A percentile compares a stretch with the other conserved stretches of the same genome.
Conservation (phyloP, 2,329 filamentous ascomycete species). For the Simplicillium sp. region DNA sequence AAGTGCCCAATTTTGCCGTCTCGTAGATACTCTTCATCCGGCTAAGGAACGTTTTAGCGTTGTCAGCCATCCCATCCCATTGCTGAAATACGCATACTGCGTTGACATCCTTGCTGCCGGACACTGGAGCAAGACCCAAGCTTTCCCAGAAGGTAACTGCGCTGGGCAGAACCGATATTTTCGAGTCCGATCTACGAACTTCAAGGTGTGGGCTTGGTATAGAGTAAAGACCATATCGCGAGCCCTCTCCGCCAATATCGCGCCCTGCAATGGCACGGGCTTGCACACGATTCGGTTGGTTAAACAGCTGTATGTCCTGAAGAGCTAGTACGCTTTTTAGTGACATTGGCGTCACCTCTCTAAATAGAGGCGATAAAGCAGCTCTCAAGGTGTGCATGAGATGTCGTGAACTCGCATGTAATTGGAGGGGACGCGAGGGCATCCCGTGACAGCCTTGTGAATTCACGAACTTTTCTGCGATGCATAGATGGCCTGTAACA, state of each 20-base stretch:
- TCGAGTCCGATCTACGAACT: constrained; percentile 58
- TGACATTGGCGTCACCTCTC: constrained; percentile 24
- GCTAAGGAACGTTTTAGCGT: constrained; percentile 54
- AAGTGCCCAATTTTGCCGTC: constrained; percentile 59
- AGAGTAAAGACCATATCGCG: constrained; percentile 46
- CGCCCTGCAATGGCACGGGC: constrained; percentile 34
- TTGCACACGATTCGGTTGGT: constrained; percentile 41
- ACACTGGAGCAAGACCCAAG: constrained; percentile 62
- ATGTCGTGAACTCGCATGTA: constrained; percentile 26
- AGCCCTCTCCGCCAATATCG: constrained; percentile 32
- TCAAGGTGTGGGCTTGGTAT: constrained; percentile 64
- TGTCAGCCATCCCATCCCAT: constrained; percentile 51
- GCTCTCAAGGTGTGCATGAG: constrained; percentile 39
- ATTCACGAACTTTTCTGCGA: constrained; percentile 21
- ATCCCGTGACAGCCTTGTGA: constrained; percentile 25
- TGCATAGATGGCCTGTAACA: constrained; percentile 38
- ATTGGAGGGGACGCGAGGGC: constrained; percentile 8
- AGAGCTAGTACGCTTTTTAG: constrained; percentile 44
- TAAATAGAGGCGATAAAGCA: constrained; percentile 34
- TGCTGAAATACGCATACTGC: constrained; percentile 63
- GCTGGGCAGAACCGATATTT: constrained; percentile 64
- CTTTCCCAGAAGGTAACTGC: constrained; percentile 76
- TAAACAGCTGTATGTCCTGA: constrained; percentile 44
- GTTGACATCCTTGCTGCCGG: constrained; percentile 61
- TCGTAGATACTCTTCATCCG: constrained; percentile 65